Base-by-base conservation (phyloP, 306 rosid species). In the Casuarina glauca region DNA sequence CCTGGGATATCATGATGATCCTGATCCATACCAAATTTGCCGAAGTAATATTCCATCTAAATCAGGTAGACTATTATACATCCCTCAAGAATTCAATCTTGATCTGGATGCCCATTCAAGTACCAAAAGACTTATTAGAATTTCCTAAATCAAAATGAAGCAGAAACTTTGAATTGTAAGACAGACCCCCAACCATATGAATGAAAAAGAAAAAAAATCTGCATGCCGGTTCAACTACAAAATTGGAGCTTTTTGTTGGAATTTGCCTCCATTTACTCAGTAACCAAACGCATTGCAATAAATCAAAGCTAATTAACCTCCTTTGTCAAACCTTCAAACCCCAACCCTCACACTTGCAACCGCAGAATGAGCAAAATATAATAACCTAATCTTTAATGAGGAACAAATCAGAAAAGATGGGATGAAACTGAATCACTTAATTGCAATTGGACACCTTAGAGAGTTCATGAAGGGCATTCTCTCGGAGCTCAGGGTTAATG, bases 401-500 rank as follows among this genome's bases (percentile, higher is more conserved):
- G 32, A 35, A 66, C 17, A 66, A 8, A 44, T 60, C 62, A 46
- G 32, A 5, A 39, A 32, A 46, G 48, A 17, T 41, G n/a, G 46
- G 46, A 19, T 10, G 15, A 50, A 70, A 26, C 2, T 9, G 57
- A 45, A 45, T n/a, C 9, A 20, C 35, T 36, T 7, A 2, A 20
- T 49, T 16, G 64, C 9, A 17, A 51, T 26, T 17, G 11, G 1
- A 35, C 48, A 88, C 92, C 92, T 88, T 88, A 5, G 92, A 86
- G 4, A 88, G 92, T 76, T 88, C 92, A 43, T 83, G 90, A 46
- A 88, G 90, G 4, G 88, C 90, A 55, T 84, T 86, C 70, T 88
- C 92, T 42, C 90, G 86, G 46, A 86, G 90, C 45, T 88, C 92
- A 10, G 92, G 92, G 58, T 88, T 86, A 75, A 88, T 86, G 49